Percentiles rank a stretch among this genome's conserved stretches.
Conservation (phyloP, 139 green algal species). For the Tetradesmus obliquus region DNA sequence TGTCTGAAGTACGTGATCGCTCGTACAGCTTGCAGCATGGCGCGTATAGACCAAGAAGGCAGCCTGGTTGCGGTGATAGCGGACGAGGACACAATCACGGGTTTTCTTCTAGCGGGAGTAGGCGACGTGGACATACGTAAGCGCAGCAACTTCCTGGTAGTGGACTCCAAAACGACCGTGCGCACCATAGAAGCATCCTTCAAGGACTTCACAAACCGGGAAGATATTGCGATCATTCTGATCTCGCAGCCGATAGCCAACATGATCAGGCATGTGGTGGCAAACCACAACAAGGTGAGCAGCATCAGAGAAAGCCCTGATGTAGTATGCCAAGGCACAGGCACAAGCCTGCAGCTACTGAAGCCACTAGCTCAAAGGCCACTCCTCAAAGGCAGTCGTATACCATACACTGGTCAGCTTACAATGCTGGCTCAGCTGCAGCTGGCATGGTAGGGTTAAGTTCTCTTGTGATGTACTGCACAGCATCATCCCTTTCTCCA, state of each 20-base stretch:
- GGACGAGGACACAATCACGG: conserved; percentile 97
- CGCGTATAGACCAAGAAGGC: conserved; percentile 34
- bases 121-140: conserved; percentile 94
- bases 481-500: not conserved
- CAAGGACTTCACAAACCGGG: conserved; percentile 91
- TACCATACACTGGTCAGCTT: not conserved
- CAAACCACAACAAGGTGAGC: conserved; percentile 82
- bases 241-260: conserved; percentile 93
- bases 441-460: not conserved
- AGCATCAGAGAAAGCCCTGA: not conserved
- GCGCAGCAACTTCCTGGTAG: conserved; percentile 95
- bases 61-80: conserved; percentile 51
- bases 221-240: conserved; percentile 96
- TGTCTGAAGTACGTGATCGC: not conserved
- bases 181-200: conserved; percentile 94
- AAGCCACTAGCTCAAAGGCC: not conserved
- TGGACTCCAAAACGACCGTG: conserved; percentile 90
- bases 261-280: conserved; percentile 90
- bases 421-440: not conserved
- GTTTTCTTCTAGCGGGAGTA: conserved; percentile 96
- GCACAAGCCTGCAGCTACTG: not conserved
- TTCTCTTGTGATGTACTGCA: not conserved
- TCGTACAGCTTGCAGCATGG: conserved; percentile 25
- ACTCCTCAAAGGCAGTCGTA: not conserved
- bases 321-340: not conserved